A percentile compares a stretch with the other conserved stretches of the same genome.
Evolutionary conservation across 495 filamentous ascomycete species (phyloP).

Genomic region (Penicillium robsamsonii): DNA sequence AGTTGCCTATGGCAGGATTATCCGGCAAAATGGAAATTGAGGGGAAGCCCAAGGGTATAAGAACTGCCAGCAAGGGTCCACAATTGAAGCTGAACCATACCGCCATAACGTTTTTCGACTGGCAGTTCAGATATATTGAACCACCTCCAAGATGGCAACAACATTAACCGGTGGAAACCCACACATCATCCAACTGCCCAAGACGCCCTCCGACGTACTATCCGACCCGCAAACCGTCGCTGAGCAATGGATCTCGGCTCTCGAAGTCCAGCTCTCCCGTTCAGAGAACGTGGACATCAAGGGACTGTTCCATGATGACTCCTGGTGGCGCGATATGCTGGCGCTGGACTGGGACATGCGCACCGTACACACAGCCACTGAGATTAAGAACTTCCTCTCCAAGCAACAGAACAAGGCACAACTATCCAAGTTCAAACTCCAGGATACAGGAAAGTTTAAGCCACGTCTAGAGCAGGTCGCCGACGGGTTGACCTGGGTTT

Average conservation of each 20-base stretch:
- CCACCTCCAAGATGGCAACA: constrained; percentile 19
- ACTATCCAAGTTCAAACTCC: constrained; percentile 37
- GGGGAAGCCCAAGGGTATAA: neutral
- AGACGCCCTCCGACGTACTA: constrained; percentile 18
- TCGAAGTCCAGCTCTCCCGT: constrained; percentile 25
- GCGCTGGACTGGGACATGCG: constrained; percentile 58
- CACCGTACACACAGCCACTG: constrained; percentile 47
- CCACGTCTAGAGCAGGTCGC: constrained; percentile 41
- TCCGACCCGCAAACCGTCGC: constrained; percentile 29
- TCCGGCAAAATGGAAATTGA: constrained; percentile 11
- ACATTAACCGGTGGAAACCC: constrained; percentile 29
- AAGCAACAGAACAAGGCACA: constrained; percentile 33
- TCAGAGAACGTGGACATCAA: constrained; percentile 18
- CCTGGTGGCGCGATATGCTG: constrained; percentile 65
- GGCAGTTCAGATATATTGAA: neutral
- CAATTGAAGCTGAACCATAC: neutral
- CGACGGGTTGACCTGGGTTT: constrained; percentile 49
- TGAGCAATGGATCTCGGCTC: constrained; percentile 39
- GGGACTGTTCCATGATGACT: constrained; percentile 51
- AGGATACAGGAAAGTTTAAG: constrained; percentile 41
- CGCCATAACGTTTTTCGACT: neutral
- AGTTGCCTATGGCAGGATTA: neutral
- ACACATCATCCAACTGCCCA: constrained; percentile 36
- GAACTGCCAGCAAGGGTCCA: neutral
- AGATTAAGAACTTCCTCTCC: constrained; percentile 51